These are phyloP conservation scores for Colletotrichum sp. DNA, from an alignment of 2,329 filamentous ascomycete genomes.

Conservation along the genomic window DNA sequence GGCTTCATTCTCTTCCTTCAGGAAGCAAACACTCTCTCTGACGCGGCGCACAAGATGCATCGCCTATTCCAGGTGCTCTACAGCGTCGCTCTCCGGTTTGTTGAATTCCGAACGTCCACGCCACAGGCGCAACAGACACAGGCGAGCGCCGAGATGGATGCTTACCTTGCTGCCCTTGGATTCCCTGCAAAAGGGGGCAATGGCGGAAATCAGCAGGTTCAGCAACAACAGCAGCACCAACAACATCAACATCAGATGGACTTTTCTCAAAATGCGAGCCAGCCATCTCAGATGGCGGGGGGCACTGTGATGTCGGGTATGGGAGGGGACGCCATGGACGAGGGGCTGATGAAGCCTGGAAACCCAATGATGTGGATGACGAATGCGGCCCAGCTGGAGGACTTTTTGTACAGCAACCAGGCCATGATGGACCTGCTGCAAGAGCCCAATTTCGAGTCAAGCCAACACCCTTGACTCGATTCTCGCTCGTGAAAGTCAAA, in stretches of 20 bases:
- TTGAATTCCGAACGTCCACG: slow-evolving; percentile 53
- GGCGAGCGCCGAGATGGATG: slow-evolving; percentile 47
- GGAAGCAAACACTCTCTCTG: slow-evolving; percentile 46
- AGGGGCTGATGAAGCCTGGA: not conserved
- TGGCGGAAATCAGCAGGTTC: not conserved
- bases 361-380: slow-evolving; percentile 40
- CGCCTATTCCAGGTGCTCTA: slow-evolving; percentile 64
- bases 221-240: not conserved
- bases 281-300: not conserved
- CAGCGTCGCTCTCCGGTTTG: slow-evolving; percentile 62
- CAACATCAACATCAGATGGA: not conserved
- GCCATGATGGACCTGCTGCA: slow-evolving; percentile 41
- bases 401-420: slow-evolving; percentile 43
- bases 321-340: not conserved
- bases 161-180: slow-evolving; percentile 57
- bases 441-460: slow-evolving; percentile 22
- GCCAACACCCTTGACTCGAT: not conserved
- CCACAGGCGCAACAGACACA: slow-evolving; percentile 36
- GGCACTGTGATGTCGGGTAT: not conserved
- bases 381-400: slow-evolving; percentile 39
- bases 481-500: not conserved
- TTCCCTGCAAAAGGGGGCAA: slow-evolving; percentile 31
- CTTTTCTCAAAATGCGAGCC: slow-evolving; percentile 8
- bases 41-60: slow-evolving; percentile 59
- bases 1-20: slow-evolving; percentile 58